Evolutionary conservation across 1,139 yeast genomes (phyloP).

Genomic region (Suhomyces wounanorum): DNA sequence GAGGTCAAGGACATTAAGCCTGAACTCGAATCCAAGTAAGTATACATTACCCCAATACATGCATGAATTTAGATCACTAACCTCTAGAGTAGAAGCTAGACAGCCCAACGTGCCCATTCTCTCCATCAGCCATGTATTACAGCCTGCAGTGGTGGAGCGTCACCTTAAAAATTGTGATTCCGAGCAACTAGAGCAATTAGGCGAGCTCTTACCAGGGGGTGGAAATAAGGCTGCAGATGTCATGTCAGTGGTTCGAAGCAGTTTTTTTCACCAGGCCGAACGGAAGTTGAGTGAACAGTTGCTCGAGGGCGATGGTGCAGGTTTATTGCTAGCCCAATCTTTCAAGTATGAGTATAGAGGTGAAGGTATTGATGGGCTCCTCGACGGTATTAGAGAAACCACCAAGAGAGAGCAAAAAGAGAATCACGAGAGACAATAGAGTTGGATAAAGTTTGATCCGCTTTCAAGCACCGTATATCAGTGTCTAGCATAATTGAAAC

Average conservation of each 20-base stretch:
- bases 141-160: conserved; percentile 36
- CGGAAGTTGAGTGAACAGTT: conserved; percentile 49
- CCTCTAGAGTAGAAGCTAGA: conserved; percentile 1
- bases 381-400: conserved; percentile 48
- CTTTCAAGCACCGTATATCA: no score
- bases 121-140: conserved; percentile 43
- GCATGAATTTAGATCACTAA: conserved; percentile 3
- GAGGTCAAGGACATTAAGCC: conserved; percentile 32
- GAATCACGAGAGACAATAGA: neutral
- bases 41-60: conserved; percentile 4
- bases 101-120: conserved; percentile 22
- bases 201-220: conserved; percentile 45
- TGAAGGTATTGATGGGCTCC: conserved; percentile 59
- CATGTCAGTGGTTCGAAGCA: conserved; percentile 50
- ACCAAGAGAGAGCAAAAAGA: conserved; percentile 12
- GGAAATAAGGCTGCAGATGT: conserved; percentile 30
- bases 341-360: conserved; percentile 55
- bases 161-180: conserved; percentile 42
- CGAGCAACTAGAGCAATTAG: conserved; percentile 37
- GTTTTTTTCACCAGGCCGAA: conserved; percentile 54
- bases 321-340: conserved; percentile 52
- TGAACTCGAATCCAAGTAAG: conserved; percentile 15
- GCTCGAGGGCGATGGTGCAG: conserved; percentile 46
- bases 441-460: neutral
- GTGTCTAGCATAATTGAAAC: neutral